Base-by-base conservation (phyloP, 202 grass and related monocot genomes). In the Panicum hallii region DNA sequence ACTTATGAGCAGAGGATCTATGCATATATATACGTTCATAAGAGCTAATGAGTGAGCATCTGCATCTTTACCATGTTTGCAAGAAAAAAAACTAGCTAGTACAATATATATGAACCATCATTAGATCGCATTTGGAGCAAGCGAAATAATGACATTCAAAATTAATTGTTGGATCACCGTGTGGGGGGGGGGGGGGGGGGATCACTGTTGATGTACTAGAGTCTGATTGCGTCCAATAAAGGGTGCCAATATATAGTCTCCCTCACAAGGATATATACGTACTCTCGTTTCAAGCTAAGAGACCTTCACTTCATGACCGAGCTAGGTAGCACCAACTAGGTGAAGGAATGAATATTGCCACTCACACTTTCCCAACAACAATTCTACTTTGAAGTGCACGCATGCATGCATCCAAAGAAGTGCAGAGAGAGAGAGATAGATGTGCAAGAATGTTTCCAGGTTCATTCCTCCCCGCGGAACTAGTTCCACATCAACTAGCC, bases 381-480 rank as follows among this genome's bases (percentile, higher is more conserved):
- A 45, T 56, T 13, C 49, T 30, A n/a, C 1, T 26, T 71, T 61
- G 15, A n/a, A 34, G 79, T 28, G 47, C 50, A 38, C 50, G 19
- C 32, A 32, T 32, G 32, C 52, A 22, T 44, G 72, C 60, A 68
- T 40, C 50, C 34, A 60, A 65, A 48, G 13, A 28, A 53, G 67
- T 38, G 60, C 30, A 72, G 13, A 81, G 45, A 47, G 13, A 81
- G 45, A 47, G n/a, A 26, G 48, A 65, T 57, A 48, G 47, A 75
- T 82, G 67, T 77, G 83, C 32, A 72, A 50, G 73, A 86, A 83
- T 82, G 42, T 72, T 82, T 83, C 57, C 32, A 68, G 48, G 83
- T 90, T 63, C 60, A 63, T 32, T 90, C 67, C 72, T 86, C 57
- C 69, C 68, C 11, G 14, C 4, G 54, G 83, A 78, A 83, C 67